These are phyloP conservation scores for Laetiporus sulphureus DNA, from an alignment of 1,284 basidiomycete species.

Conservation along the genomic window DNA sequence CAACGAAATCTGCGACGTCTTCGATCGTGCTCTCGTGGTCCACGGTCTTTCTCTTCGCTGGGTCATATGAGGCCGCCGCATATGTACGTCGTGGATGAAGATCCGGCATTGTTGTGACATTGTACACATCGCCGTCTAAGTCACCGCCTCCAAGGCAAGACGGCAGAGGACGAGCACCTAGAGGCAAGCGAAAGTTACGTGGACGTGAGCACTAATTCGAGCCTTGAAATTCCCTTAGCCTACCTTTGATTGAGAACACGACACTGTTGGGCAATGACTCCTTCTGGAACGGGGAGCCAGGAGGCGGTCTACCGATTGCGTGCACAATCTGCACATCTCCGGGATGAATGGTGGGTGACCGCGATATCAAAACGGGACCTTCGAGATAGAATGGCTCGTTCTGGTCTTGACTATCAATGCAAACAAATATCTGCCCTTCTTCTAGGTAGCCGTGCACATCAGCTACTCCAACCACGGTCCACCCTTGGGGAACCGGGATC, in stretches of 20 bases:
- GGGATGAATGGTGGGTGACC: slow-evolving; percentile 62
- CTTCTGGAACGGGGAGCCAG: slow-evolving; percentile 40
- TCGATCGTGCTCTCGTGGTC: slow-evolving; percentile 51
- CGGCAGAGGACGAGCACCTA: slow-evolving; percentile 52
- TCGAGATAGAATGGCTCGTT: slow-evolving; percentile 38
- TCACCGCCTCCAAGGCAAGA: slow-evolving; percentile 62
- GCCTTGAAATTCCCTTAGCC: neutral
- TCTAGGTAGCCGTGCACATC: slow-evolving; percentile 48
- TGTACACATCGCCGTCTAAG: slow-evolving; percentile 55
- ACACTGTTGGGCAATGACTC: slow-evolving; percentile 50
- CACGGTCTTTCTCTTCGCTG: slow-evolving; percentile 41
- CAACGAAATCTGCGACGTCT: slow-evolving; percentile 69
- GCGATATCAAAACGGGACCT: slow-evolving; percentile 50
- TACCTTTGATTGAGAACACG: slow-evolving; percentile 52
- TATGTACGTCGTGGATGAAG: slow-evolving; percentile 18
- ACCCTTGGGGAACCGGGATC: slow-evolving; percentile 55
- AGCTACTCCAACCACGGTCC: slow-evolving; percentile 64
- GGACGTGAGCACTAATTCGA: neutral
- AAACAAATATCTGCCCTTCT: slow-evolving; percentile 52
- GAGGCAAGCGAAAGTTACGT: neutral
- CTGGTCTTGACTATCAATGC: slow-evolving; percentile 36
- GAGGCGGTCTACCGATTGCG: slow-evolving; percentile 54
- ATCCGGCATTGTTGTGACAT: slow-evolving; percentile 33
- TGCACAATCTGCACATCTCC: slow-evolving; percentile 57
- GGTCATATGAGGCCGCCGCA: slow-evolving; percentile 45